Conservation (phyloP, 768 basidiomycete genomes). For the Tylopilus rubrobrunneus region DNA sequence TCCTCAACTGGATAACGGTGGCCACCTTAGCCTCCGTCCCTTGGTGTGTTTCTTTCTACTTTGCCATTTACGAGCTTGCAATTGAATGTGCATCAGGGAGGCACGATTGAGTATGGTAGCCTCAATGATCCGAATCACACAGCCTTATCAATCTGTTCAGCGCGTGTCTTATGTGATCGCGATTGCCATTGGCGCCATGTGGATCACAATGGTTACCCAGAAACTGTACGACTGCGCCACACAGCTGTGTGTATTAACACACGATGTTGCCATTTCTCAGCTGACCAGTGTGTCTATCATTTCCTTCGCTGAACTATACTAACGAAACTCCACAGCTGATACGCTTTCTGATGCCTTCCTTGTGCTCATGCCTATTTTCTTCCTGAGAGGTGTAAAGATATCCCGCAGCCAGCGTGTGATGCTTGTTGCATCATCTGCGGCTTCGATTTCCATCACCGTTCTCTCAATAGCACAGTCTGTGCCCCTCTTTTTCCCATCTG, state of each 20-base stretch:
- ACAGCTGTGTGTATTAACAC: too few relatives aligned
- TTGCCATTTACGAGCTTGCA: not conserved
- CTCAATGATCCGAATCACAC: constrained; percentile 5
- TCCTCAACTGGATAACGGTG: constrained; percentile 5
- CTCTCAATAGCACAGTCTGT: constrained; percentile 11
- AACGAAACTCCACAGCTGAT: constrained; percentile 14
- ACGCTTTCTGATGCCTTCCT: constrained; percentile 15
- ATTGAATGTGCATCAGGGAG: constrained; percentile 1
- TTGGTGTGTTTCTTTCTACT: constrained; percentile 4
- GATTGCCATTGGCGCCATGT: constrained; percentile 12
- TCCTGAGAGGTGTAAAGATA: constrained; percentile 14
- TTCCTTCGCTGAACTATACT: not conserved
- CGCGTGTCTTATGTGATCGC: not conserved
- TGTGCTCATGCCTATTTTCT: constrained; percentile 9
- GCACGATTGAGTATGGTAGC: constrained; percentile 19
- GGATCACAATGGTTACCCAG: constrained; percentile 1
- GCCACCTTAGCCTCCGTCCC: constrained; percentile 4
- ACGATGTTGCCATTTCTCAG: constrained; percentile 4
- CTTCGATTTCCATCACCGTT: constrained; percentile 19
- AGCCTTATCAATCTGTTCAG: not conserved
- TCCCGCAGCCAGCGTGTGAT: constrained; percentile 10
- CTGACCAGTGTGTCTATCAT: constrained; percentile 9
- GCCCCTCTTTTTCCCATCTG: constrained; percentile 6
- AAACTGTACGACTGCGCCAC: not conserved
- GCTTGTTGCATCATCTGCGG: constrained; percentile 17